A percentile compares a stretch with the other conserved stretches of the same genome.
These are phyloP conservation scores for Linnemannia exigua DNA, from an alignment of 192 early-diverging fungal species.

Conservation along the genomic window DNA sequence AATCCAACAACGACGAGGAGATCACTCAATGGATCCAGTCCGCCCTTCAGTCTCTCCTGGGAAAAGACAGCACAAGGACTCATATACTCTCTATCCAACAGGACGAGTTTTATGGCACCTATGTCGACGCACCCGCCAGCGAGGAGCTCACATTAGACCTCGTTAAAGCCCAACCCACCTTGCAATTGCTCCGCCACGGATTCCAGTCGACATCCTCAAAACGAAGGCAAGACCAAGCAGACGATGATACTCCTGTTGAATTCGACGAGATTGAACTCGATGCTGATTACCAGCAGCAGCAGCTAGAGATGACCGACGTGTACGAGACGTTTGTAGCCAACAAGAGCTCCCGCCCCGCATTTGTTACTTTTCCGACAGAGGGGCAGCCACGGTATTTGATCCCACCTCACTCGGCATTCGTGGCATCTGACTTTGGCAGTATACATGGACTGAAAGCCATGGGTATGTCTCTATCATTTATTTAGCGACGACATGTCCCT, in stretches of 20 bases:
- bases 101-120: slow-evolving; percentile 39
- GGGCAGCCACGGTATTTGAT: slow-evolving; percentile 39
- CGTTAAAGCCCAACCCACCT: slow-evolving; percentile 26
- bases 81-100: background rate
- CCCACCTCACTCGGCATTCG: slow-evolving; percentile 46
- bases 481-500: background rate
- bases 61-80: background rate
- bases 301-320: slow-evolving; percentile 27
- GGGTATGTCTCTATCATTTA: slow-evolving; percentile 9
- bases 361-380: slow-evolving; percentile 18
- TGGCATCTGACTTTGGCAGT: slow-evolving; percentile 49
- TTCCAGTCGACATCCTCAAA: slow-evolving; percentile 8
- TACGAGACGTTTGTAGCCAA: slow-evolving; percentile 32
- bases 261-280: slow-evolving; percentile 10
- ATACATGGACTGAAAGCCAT: slow-evolving; percentile 38
- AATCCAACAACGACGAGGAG: background rate
- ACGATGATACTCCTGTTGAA: background rate
- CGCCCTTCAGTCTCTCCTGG: background rate
- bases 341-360: background rate
- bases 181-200: slow-evolving; percentile 32
- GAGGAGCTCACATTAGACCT: slow-evolving; percentile 28
- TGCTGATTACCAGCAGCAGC: background rate
- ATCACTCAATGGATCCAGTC: slow-evolving; percentile 26
- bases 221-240: background rate
- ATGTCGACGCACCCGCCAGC: slow-evolving; percentile 12